Conservation (phyloP, 257 asterid genomes). For the Scutellaria galericulata region DNA sequence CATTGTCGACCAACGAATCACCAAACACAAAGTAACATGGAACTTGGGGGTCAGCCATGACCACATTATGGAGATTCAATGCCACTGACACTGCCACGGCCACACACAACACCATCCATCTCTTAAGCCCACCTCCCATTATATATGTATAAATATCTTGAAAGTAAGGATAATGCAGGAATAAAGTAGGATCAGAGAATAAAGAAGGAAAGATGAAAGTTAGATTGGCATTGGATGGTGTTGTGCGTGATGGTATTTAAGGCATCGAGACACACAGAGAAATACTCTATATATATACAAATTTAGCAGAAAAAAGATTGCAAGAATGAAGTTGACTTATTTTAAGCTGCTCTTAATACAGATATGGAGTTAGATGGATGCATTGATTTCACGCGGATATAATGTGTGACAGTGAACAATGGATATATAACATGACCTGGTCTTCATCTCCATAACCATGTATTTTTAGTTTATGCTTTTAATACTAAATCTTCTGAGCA, state of each 20-base stretch:
- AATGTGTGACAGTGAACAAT: conserved; percentile 27
- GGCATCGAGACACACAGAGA: conserved; percentile 1
- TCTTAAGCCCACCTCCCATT: conserved; percentile 41
- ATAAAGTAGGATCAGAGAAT: conserved; percentile 25
- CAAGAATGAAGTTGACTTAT: conserved; percentile 25
- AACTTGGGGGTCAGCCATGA: conserved; percentile 61
- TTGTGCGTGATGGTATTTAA: conserved; percentile 41
- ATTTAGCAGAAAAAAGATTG: neutral
- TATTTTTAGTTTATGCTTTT: conserved; percentile 1
- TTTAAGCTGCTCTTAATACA: conserved; percentile 1
- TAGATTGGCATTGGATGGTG: conserved; percentile 11
- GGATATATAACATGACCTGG: conserved; percentile 4
- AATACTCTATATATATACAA: neutral
- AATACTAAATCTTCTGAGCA: neutral
- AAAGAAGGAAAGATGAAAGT: conserved; percentile 30
- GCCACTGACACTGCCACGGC: conserved; percentile 23
- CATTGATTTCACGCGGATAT: conserved; percentile 65
- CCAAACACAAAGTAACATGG: conserved; percentile 78
- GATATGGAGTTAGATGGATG: conserved; percentile 46
- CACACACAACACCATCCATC: conserved; percentile 36
- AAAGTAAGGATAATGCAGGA: conserved; percentile 18
- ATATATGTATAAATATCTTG: conserved; percentile 2
- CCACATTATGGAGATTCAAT: conserved; percentile 31
- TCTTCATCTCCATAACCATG: conserved; percentile 23
- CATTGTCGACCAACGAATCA: conserved; percentile 76